Percentiles rank a stretch among this genome's conserved stretches.
phyloP scores from a whole-genome alignment of 2,329 filamentous ascomycete genomes.

The Arachnomyces sp. region DNA sequence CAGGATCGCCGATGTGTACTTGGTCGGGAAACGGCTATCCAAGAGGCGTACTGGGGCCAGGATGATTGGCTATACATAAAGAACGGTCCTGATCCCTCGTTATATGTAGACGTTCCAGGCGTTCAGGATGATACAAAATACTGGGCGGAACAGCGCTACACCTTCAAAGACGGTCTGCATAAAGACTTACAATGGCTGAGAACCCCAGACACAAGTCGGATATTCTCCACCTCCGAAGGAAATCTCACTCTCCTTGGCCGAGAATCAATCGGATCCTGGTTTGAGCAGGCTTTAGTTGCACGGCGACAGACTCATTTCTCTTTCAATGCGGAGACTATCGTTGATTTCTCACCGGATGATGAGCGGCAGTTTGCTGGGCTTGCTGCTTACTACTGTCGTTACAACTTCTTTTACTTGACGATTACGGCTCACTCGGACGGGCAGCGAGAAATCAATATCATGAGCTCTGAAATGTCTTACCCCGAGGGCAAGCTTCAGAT shows the following conservation, averaged over 20 bases:
- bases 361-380: conserved; percentile 56
- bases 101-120: conserved; percentile 47
- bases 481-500: conserved; percentile 43
- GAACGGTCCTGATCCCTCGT: conserved; percentile 48
- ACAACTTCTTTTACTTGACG: conserved; percentile 58
- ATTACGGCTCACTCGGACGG: conserved; percentile 52
- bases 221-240: conserved; percentile 37
- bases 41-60: conserved; percentile 52
- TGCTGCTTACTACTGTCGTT: conserved; percentile 56
- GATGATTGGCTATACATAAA: conserved; percentile 59
- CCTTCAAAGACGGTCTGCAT: conserved; percentile 40
- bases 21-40: conserved; percentile 51
- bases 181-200: conserved; percentile 53
- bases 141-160: conserved; percentile 45
- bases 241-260: conserved; percentile 45
- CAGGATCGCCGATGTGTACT: conserved; percentile 48
- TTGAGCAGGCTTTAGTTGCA: conserved; percentile 51
- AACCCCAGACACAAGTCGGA: conserved; percentile 48
- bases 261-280: conserved; percentile 52
- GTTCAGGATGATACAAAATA: conserved; percentile 42
- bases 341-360: conserved; percentile 49
- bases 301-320: conserved; percentile 53
- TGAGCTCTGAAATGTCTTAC: conserved; percentile 51
- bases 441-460: conserved; percentile 50
- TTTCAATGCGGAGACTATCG: conserved; percentile 51